Base-by-base conservation (phyloP, 345 rosid genomes). In the Eucalyptus erythrocorys region DNA sequence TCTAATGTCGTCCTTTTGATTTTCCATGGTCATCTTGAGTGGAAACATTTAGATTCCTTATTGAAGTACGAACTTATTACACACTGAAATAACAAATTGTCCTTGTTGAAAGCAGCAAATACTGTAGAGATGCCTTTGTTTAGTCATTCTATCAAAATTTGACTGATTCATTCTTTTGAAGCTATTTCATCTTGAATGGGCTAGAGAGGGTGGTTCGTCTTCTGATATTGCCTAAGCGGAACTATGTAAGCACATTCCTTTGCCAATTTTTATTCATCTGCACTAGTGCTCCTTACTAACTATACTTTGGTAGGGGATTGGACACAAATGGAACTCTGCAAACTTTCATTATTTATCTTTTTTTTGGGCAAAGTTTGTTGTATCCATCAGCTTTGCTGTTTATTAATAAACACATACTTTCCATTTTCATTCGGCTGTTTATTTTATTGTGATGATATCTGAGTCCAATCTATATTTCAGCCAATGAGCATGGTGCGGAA, bases 121-220 rank as follows among this genome's bases (percentile, higher is more conserved):
- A 68, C 57, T 42, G 79, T 48, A 9, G 27, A 87, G 81, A 84
- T 48, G 86, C 85, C 57, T 43, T 37, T 85, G 34, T 42, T 17
- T 50, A 13, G 11, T 43, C 71, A 48, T 87, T 53, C 50, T 48
- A 45, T 86, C 16, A n/a, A 85, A 24, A 30, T 32, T 53, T 88
- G 48, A 47, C 89, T 30, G 87, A 24, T 57, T 48, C 14, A 34
- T 87, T 82, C 50, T 21, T 85, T 85, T 87, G 89, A 88, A 98
- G 99, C 82, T 98, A 95, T 91, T 96, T 97, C 92, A 89, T 98
- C 88, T 90, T 98, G 92, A 97, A 98, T 89, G 99, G 99, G 89
- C 95, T 98, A 22, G 99, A 98, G 93, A 95, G 98, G 90, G 99
- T 98, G 90, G 96, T 94, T 87, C 97, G 99, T 87, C 91, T 93